Evolutionary conservation across 1,284 basidiomycete species (phyloP), one percentile per base, ranked within the genome.

Genomic region (Ustilago curta): DNA sequence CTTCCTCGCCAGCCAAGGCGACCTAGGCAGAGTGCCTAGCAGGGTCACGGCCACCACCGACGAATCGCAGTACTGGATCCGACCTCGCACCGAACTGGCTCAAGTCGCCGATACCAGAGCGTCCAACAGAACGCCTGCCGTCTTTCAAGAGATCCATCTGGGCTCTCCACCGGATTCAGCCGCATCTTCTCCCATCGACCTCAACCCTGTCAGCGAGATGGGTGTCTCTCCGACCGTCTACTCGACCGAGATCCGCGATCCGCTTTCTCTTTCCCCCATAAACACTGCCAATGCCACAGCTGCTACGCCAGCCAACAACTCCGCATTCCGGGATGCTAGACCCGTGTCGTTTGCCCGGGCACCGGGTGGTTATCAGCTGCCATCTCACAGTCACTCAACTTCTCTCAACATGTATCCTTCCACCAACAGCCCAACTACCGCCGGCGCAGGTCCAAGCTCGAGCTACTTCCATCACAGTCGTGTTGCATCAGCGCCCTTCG

Each of bases 1-100:
- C 42, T 71, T 71, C 59, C 52, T 58, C 27, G 47, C 63, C n/a
- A 62, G 62, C 23, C 59, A 61, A n/a, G 63, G 59, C 12, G 69
- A 66, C 23, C 59, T 71, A 11, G 63, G 69, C 12, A 51, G 69
- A 39, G 63, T 65, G 16, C 68, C 63, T 9, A 71, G 69, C 63
- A 52, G 69, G 21, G 50, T 66, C 47, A 67, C 69, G 21, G 55
- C 63, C 19, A 59, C 69, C 40, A 71, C 69, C 16, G 53, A 59
- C 40, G 69, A 71, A 40, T 71, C 69, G 14, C 69, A 71, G 27
- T 71, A 58, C 51, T 71, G 69, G 69, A 52, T 71, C 18, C 62
- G 54, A 44, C 44, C 69, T 23, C 51, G 59, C n/a, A 54, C 62
- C 5, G 52, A 50, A 8, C 29, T 56, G 52, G 37, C 58, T 1